Evolutionary conservation across 2,329 filamentous ascomycete species (phyloP).

Genomic region (Niveomyces coronatus): DNA sequence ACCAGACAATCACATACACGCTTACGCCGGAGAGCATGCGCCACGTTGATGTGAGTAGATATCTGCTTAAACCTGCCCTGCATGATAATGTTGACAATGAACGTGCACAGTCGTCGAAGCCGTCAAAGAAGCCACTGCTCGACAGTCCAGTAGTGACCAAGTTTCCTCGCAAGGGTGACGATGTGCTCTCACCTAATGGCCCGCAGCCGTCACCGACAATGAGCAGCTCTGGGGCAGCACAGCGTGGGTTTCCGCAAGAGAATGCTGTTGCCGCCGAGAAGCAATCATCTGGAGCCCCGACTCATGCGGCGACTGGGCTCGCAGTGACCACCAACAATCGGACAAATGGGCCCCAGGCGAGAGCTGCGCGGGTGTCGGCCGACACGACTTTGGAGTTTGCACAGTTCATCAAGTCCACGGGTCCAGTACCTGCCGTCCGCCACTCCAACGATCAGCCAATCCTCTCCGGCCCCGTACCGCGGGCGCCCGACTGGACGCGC

Average conservation of each 20-base stretch:
- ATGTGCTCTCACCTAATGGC: conserved; percentile 29
- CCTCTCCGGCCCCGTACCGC: conserved; percentile 14
- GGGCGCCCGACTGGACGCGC: conserved; percentile 18
- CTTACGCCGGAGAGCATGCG: conserved; percentile 72
- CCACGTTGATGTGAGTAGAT: conserved; percentile 54
- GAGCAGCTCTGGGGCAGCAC: conserved; percentile 1
- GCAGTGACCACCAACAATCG: conserved; percentile 15
- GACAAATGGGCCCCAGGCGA: conserved; percentile 31
- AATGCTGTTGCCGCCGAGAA: conserved; percentile 11
- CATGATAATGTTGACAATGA: conserved; percentile 13
- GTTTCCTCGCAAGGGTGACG: conserved; percentile 37
- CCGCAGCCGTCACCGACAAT: conserved; percentile 32
- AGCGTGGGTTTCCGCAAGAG: conserved; percentile 7
- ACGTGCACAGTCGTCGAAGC: conserved; percentile 26
- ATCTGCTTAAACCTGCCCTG: neutral
- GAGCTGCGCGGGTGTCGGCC: conserved; percentile 61
- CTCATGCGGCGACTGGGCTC: conserved; percentile 15
- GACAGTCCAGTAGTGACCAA: conserved; percentile 32
- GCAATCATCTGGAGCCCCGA: conserved; percentile 13
- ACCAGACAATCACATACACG: conserved; percentile 74
- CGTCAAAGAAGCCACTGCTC: conserved; percentile 32
- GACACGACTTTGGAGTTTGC: conserved; percentile 76
- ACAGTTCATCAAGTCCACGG: conserved; percentile 80
- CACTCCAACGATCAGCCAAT: conserved; percentile 17
- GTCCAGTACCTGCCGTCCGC: conserved; percentile 31